Evolutionary conservation across 2,329 filamentous ascomycete species (phyloP).

Genomic region (Thielaviopsis populi): DNA sequence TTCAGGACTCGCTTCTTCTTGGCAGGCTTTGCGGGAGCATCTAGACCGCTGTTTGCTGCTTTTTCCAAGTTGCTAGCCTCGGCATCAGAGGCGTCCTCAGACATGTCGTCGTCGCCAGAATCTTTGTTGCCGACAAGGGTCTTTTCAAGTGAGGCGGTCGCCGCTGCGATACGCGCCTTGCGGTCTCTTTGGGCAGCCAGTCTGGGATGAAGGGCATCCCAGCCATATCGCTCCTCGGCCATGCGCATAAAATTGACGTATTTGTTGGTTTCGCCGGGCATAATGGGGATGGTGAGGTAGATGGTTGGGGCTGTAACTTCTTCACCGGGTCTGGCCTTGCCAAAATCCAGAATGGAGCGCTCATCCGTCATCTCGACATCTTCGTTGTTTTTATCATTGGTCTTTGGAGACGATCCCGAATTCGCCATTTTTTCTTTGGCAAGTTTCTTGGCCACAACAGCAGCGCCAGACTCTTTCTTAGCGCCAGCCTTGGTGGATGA

Average conservation of each 20-base stretch:
- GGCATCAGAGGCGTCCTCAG: slow-evolving; percentile 55
- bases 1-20: slow-evolving; percentile 71
- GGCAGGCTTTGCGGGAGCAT: slow-evolving; percentile 41
- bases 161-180: slow-evolving; percentile 74
- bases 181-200: slow-evolving; percentile 78
- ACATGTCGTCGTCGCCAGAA: slow-evolving; percentile 54
- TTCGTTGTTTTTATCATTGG: slow-evolving; percentile 38
- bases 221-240: slow-evolving; percentile 87
- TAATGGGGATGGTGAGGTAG: slow-evolving; percentile 65
- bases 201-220: slow-evolving; percentile 82
- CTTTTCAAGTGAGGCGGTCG: slow-evolving; percentile 70
- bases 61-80: slow-evolving; percentile 85
- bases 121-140: slow-evolving; percentile 39
- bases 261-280: slow-evolving; percentile 62
- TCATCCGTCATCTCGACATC: slow-evolving; percentile 28
- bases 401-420: slow-evolving; percentile 35
- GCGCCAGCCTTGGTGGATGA: slow-evolving; percentile 29
- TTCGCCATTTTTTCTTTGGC: slow-evolving; percentile 24
- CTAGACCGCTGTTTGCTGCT: slow-evolving; percentile 23
- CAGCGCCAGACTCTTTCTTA: slow-evolving; percentile 32
- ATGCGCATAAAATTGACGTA: slow-evolving; percentile 91
- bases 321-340: slow-evolving; percentile 42
- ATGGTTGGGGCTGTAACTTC: slow-evolving; percentile 58
- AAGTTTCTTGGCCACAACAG: slow-evolving; percentile 18
- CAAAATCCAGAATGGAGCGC: slow-evolving; percentile 47